A percentile compares a stretch with the other conserved stretches of the same genome.
These are phyloP conservation scores for Antarctomyces pellizariae DNA, from an alignment of 495 filamentous ascomycete species.

Conservation along the genomic window DNA sequence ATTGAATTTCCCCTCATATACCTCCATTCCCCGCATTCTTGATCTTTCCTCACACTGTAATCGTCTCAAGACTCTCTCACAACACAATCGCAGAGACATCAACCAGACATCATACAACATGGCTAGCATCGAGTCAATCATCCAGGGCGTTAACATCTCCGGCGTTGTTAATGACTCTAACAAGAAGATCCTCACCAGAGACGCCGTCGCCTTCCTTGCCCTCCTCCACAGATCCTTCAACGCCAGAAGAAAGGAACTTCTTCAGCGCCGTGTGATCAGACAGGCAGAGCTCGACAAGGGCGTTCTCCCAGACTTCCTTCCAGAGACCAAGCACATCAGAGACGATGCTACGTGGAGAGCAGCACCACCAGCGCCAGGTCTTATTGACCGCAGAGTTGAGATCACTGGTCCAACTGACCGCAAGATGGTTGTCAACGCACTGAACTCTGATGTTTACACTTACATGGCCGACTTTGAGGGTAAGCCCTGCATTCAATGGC, in stretches of 20 bases:
- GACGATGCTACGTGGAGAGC: slow-evolving; percentile 90
- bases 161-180: slow-evolving; percentile 54
- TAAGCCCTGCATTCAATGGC: slow-evolving; percentile 14
- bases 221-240: slow-evolving; percentile 93
- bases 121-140: slow-evolving; percentile 46
- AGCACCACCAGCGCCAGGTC: slow-evolving; percentile 74
- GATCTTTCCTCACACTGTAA: too few species aligned
- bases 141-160: slow-evolving; percentile 73
- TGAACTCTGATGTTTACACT: slow-evolving; percentile 95
- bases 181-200: slow-evolving; percentile 75
- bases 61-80: too few species aligned
- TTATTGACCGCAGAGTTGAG: slow-evolving; percentile 91
- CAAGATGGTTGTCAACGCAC: slow-evolving; percentile 97
- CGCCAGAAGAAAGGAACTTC: slow-evolving; percentile 61
- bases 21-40: too few species aligned
- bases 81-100: too few species aligned
- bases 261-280: slow-evolving; percentile 65
- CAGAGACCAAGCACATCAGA: slow-evolving; percentile 88
- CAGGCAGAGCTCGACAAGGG: slow-evolving; percentile 93
- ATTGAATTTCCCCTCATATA: too few species aligned
- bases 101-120: slow-evolving; percentile 23
- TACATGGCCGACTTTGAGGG: slow-evolving; percentile 99
- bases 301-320: slow-evolving; percentile 77
- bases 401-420: slow-evolving; percentile 95
- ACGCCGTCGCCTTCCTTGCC: slow-evolving; percentile 80